Base-by-base conservation (phyloP, 805 yeast genomes). In the Nakazawaea siamensis region DNA sequence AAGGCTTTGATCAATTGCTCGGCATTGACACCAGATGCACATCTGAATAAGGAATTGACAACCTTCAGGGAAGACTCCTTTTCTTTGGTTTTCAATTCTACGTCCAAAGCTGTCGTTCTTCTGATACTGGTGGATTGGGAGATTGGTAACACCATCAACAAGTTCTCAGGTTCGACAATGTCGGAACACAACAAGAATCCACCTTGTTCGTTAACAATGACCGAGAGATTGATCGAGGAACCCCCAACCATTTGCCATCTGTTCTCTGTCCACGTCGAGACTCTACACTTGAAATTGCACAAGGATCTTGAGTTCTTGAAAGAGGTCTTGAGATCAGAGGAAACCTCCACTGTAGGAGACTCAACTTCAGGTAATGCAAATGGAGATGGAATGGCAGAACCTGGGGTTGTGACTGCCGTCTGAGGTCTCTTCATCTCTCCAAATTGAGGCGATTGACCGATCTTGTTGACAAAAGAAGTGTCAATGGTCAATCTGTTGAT, bases 241-340 rank as follows among this genome's bases (percentile, higher is more conserved):
- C 47, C 33, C 17, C 42, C 44, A 10, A 50, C 27, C 17, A 50
- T 38, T 12, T 40, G 43, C 63, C 64, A 58, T n/a, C 37, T 36
- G n/a, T 41, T 31, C 10, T 29, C 29, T 10, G 13, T 25, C 61
- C 62, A 57, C 27, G 35, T 39, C 5, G 55, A 51, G 21, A 48
- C 38, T 27, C 46, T 45, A 2, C 52, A 50, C 15, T 43, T 39
- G 29, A 51, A 50, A 18, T 47, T 32, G 16, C 40, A 44, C 19
- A 44, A 29, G 2, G 34, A 18, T 16, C 19, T 33, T n/a, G 38
- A 34, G 13, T 29, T 29, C 11, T 35, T 35, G 20, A 38, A 18
- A 10, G 11, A 5, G 17, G 29, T 14, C 15, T 16, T 27, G n/a
- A 14, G 17, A 13, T 35, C 38, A 11, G 24, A 20, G 4, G 38